phyloP scores from a whole-genome alignment of 192 early-diverging fungal species.

The Spizellomyces punctatus region DNA sequence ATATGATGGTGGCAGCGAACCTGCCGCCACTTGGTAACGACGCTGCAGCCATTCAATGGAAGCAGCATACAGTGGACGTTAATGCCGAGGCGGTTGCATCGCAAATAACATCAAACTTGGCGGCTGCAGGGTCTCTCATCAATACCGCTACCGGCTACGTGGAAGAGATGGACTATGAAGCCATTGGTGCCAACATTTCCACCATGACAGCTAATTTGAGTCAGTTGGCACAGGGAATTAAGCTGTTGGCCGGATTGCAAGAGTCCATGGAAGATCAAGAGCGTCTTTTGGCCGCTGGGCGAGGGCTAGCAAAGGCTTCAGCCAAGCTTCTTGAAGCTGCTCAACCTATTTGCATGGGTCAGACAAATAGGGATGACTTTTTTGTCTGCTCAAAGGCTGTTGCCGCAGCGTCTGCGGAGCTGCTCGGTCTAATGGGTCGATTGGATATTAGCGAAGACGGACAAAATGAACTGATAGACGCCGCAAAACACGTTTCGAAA shows the following conservation, averaged over 20 bases:
- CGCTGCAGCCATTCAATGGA: constrained; percentile 51
- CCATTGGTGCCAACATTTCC: constrained; percentile 43
- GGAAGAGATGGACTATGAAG: constrained; percentile 61
- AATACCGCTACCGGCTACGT: constrained; percentile 47
- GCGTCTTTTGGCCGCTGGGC: constrained; percentile 41
- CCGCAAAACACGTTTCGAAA: constrained; percentile 44
- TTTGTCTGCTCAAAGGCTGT: constrained; percentile 38
- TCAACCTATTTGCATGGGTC: constrained; percentile 45
- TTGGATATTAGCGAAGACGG: constrained; percentile 48
- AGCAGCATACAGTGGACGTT: constrained; percentile 58
- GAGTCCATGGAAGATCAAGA: constrained; percentile 40
- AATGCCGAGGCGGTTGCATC: constrained; percentile 53
- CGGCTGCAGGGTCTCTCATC: constrained; percentile 50
- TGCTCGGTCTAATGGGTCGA: constrained; percentile 47
- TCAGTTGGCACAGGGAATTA: constrained; percentile 59
- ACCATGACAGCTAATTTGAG: constrained; percentile 50
- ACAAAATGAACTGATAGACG: constrained; percentile 49
- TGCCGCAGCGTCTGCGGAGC: constrained; percentile 30
- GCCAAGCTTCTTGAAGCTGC: constrained; percentile 41
- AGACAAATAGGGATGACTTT: constrained; percentile 37
- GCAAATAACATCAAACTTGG: constrained; percentile 47
- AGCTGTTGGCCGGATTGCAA: constrained; percentile 49
- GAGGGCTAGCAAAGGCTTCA: constrained; percentile 33
- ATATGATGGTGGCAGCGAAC: constrained; percentile 46
- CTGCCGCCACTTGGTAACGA: constrained; percentile 56